A percentile compares a stretch with the other conserved stretches of the same genome.
Evolutionary conservation across 2,329 filamentous ascomycete species (phyloP).

Genomic region (Diaporthe caulivora): DNA sequence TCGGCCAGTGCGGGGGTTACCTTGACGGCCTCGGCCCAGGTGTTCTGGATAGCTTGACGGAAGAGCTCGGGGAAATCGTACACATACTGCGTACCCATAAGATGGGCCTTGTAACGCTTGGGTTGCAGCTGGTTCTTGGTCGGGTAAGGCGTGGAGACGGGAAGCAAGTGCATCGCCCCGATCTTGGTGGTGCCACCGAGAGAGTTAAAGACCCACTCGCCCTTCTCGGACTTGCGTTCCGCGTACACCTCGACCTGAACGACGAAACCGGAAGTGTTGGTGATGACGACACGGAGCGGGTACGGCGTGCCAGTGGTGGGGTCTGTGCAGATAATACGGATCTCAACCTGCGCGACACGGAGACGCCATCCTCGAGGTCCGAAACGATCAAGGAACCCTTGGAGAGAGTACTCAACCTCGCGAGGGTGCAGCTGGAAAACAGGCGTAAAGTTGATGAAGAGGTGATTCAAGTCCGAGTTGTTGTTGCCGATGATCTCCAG

Average conservation of each 20-base stretch:
- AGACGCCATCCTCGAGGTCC: slow-evolving; percentile 95
- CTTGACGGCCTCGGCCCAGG: slow-evolving; percentile 83
- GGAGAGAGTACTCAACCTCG: slow-evolving; percentile 92
- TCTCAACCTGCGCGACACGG: slow-evolving; percentile 96
- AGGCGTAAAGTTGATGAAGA: slow-evolving; percentile 99
- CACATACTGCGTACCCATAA: slow-evolving; percentile 99
- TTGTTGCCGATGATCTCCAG: slow-evolving; percentile 99
- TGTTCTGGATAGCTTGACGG: slow-evolving; percentile 97
- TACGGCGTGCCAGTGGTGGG: slow-evolving; percentile 85
- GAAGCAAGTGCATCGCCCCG: slow-evolving; percentile 92
- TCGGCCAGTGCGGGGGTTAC: slow-evolving; percentile 80
- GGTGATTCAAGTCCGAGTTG: slow-evolving; percentile 98
- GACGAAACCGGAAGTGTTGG: slow-evolving; percentile 97
- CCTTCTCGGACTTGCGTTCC: slow-evolving; percentile 97
- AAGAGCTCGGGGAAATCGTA: slow-evolving; percentile 99
- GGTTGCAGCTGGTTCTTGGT: slow-evolving; percentile 99
- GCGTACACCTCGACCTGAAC: slow-evolving; percentile 98
- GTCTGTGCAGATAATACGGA: slow-evolving; percentile 98
- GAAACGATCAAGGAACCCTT: slow-evolving; percentile 96
- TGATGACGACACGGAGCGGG: slow-evolving; percentile 95
- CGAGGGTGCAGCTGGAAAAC: slow-evolving; percentile 92
- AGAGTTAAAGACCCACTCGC: slow-evolving; percentile 98
- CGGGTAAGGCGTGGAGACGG: slow-evolving; percentile 91
- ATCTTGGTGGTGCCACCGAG: slow-evolving; percentile 96
- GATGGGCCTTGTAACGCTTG: slow-evolving; percentile 98